Conservation (phyloP, 345 rosid species). For the Eucalyptus grandis region DNA sequence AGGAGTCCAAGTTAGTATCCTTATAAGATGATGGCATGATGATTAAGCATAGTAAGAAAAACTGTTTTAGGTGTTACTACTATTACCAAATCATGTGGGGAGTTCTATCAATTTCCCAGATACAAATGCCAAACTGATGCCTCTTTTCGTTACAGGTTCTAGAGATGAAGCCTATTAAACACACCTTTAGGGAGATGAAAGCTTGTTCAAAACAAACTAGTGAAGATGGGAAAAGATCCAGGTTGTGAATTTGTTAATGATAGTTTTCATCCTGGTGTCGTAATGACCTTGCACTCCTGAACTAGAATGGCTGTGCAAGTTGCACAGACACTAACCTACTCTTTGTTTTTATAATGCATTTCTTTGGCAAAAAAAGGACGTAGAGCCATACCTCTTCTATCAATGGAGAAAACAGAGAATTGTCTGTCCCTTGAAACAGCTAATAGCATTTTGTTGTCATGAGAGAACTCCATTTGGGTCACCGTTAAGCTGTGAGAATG, state of each 20-base stretch:
- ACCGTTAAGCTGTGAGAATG: constrained; percentile 93
- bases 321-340: background rate
- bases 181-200: background rate
- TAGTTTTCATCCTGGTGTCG: background rate
- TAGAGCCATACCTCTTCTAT: constrained; percentile 34
- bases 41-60: background rate
- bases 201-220: background rate
- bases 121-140: background rate
- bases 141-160: background rate
- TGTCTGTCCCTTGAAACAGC: constrained; percentile 96
- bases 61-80: background rate
- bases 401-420: constrained; percentile 68
- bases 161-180: background rate
- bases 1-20: background rate
- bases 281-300: background rate
- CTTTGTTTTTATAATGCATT: background rate
- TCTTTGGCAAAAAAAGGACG: background rate
- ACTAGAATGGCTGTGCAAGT: background rate
- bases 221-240: background rate
- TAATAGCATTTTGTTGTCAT: constrained; percentile 62
- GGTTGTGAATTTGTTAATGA: background rate
- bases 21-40: background rate
- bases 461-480: constrained; percentile 82
- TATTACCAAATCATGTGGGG: background rate
- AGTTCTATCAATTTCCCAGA: background rate